phyloP scores from a whole-genome alignment of 2,329 filamentous ascomycete genomes.

The Colletotrichum sp. region DNA sequence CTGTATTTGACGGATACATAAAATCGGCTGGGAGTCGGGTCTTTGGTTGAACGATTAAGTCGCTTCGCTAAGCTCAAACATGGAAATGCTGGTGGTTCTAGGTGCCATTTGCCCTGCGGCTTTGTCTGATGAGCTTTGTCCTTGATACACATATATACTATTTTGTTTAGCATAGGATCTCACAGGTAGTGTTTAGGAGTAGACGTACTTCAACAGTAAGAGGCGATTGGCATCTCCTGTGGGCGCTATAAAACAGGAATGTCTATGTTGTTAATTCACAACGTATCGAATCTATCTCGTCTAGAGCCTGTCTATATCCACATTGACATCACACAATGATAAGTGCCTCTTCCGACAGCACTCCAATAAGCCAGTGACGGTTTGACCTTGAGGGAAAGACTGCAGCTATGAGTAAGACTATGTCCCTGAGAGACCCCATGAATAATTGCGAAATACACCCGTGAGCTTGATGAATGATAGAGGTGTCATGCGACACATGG shows the following conservation, averaged over 20 bases:
- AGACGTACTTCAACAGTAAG: not conserved
- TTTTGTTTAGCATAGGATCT: not conserved
- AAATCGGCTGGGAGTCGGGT: too few species aligned
- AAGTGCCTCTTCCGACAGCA: not conserved
- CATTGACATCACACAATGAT: not conserved
- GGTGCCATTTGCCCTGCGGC: too few species aligned
- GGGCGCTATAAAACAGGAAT: not conserved
- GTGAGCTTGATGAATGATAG: not conserved
- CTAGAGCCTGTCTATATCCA: not conserved
- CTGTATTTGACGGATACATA: too few species aligned
- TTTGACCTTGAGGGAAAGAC: not conserved
- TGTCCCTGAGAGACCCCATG: not conserved
- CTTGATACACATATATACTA: too few species aligned
- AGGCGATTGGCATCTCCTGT: not conserved
- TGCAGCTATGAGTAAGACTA: not conserved
- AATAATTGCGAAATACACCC: not conserved
- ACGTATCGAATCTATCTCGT: not conserved
- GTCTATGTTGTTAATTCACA: not conserved
- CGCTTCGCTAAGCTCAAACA: too few species aligned
- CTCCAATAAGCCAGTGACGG: not conserved
- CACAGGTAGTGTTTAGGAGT: fast-evolving
- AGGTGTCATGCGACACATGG: not conserved
- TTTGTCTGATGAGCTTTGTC: too few species aligned
- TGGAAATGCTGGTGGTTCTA: too few species aligned
- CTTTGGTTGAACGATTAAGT: too few species aligned